These are phyloP conservation scores for Salvia hispanica DNA, from an alignment of 257 asterid species.

Conservation along the genomic window DNA sequence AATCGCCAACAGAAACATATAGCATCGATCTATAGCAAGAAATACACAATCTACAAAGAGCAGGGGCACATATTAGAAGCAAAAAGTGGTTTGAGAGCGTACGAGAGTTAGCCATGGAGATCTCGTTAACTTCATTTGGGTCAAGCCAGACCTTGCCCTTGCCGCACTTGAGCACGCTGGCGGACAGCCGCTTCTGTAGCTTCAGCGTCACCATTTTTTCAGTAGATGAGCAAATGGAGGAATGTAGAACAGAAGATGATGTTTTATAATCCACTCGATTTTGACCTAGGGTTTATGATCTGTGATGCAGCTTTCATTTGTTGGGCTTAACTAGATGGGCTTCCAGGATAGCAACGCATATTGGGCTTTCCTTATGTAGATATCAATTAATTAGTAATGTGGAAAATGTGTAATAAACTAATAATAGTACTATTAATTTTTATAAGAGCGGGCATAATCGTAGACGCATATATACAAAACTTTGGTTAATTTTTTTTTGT, in stretches of 20 bases:
- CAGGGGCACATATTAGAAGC: background rate
- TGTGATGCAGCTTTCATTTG: background rate
- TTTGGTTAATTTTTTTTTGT: too few species aligned
- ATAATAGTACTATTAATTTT: too few species aligned
- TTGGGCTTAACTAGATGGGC: conserved; percentile 1
- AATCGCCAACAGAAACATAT: background rate
- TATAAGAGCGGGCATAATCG: too few species aligned
- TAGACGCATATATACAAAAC: too few species aligned
- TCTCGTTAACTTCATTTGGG: conserved; percentile 50
- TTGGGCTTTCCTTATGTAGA: background rate
- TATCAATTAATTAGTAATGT: background rate
- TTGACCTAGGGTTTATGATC: conserved; percentile 35
- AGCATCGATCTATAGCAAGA: background rate
- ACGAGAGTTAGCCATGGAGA: conserved; percentile 56
- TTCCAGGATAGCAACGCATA: background rate
- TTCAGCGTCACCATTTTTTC: conserved; percentile 46
- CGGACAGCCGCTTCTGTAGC: conserved; percentile 54
- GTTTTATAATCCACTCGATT: conserved; percentile 25
- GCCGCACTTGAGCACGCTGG: conserved; percentile 55
- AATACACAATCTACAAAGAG: background rate
- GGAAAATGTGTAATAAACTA: too few species aligned
- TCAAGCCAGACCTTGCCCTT: conserved; percentile 57
- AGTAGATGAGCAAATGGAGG: conserved; percentile 20
- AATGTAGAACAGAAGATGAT: background rate
- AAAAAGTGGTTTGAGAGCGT: conserved; percentile 17